phyloP scores from a whole-genome alignment of 805 yeast species.

The Candida maesae region DNA sequence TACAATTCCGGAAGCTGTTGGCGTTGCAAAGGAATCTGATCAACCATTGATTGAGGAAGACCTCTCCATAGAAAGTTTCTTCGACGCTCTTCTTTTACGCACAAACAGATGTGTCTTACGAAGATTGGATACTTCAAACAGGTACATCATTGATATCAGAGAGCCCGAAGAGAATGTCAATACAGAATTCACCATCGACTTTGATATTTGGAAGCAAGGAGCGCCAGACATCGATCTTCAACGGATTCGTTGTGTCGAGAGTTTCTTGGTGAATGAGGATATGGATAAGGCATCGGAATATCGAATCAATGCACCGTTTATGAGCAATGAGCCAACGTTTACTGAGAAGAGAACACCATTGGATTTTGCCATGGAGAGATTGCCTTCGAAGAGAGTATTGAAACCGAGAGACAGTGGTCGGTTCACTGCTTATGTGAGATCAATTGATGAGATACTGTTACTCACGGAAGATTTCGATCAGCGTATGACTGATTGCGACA shows the following conservation, averaged over 20 bases:
- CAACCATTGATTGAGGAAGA: slow-evolving; percentile 3
- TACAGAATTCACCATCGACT: background rate
- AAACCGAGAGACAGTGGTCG: background rate
- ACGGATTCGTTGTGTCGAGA: slow-evolving; percentile 2
- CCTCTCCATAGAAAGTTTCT: too few relatives aligned
- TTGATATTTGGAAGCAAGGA: background rate
- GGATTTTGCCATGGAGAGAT: slow-evolving; percentile 5
- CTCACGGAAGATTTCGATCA: background rate
- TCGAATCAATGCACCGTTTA: slow-evolving; percentile 16
- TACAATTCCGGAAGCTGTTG: too few relatives aligned
- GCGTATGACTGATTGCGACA: background rate
- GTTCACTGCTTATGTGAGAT: background rate
- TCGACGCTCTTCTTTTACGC: too few relatives aligned
- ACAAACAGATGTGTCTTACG: too few relatives aligned
- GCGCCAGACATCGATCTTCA: background rate
- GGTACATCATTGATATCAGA: background rate
- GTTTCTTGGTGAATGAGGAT: slow-evolving; percentile 9
- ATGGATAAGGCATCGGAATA: slow-evolving; percentile 19
- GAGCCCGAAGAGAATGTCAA: background rate
- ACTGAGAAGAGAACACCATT: slow-evolving; percentile 13
- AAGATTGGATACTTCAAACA: too few relatives aligned
- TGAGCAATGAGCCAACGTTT: slow-evolving; percentile 18
- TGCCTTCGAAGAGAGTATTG: background rate
- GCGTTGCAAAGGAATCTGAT: too few relatives aligned
- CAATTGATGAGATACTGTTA: background rate